Percentiles rank a stretch among this genome's conserved stretches.
These are phyloP conservation scores for Mycena rebaudengoi DNA, from an alignment of 768 basidiomycete genomes.

Conservation along the genomic window DNA sequence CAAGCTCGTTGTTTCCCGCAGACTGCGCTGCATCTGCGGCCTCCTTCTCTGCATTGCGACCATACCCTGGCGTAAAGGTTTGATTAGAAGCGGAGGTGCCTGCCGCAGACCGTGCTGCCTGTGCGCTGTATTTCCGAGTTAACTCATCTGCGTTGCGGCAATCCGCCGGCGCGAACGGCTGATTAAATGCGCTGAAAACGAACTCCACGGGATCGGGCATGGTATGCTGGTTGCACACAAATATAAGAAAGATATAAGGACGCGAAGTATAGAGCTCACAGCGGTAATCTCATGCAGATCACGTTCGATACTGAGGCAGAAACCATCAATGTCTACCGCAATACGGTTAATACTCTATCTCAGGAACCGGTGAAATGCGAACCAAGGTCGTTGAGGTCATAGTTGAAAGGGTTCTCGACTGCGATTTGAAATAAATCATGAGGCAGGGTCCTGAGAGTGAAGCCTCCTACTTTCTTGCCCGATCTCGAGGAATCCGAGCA, in stretches of 20 bases:
- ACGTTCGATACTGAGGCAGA: slow-evolving; percentile 71
- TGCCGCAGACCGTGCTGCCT: no score
- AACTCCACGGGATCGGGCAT: slow-evolving; percentile 60
- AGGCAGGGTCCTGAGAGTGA: background rate
- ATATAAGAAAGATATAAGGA: slow-evolving; percentile 12
- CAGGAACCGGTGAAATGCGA: slow-evolving; percentile 21
- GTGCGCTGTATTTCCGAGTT: no score
- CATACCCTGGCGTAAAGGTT: no score
- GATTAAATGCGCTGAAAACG: slow-evolving; percentile 66
- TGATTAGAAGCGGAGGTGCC: no score
- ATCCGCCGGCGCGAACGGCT: slow-evolving; percentile 76
- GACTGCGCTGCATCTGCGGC: slow-evolving; percentile 48
- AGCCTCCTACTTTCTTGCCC: slow-evolving; percentile 62
- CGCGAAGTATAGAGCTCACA: slow-evolving; percentile 53
- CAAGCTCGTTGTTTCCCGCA: slow-evolving; percentile 38
- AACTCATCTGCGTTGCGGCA: slow-evolving; percentile 65
- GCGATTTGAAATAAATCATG: background rate
- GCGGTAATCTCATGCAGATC: slow-evolving; percentile 81
- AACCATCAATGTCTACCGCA: slow-evolving; percentile 65
- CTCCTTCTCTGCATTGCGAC: no score
- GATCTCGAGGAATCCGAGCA: slow-evolving; percentile 73
- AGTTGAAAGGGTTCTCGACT: slow-evolving; percentile 70
- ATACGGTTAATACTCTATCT: background rate
- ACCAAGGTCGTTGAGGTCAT: slow-evolving; percentile 74
- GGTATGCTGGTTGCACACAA: slow-evolving; percentile 52